These are phyloP conservation scores for Bauhinia variegata DNA, from an alignment of 306 rosid species.

Conservation along the genomic window DNA sequence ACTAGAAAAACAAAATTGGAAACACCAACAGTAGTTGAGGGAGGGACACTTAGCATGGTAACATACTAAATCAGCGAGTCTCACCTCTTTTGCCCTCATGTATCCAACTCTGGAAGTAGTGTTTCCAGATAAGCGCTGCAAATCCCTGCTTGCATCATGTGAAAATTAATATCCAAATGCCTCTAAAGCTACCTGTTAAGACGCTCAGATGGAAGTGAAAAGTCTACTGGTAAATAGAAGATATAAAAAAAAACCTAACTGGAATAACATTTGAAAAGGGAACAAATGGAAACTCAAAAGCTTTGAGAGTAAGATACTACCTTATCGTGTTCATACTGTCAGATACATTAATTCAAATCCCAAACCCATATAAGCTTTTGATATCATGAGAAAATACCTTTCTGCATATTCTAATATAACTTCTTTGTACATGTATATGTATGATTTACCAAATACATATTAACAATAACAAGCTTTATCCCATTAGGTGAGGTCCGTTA, in stretches of 20 bases:
- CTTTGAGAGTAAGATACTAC: neutral
- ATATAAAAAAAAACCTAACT: neutral
- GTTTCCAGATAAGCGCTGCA: slow-evolving; percentile 79
- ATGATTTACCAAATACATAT: neutral
- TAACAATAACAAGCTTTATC: too few species aligned
- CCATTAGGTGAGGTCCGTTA: too few species aligned
- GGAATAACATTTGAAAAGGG: slow-evolving; percentile 2
- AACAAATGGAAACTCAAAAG: neutral
- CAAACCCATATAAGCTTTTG: neutral
- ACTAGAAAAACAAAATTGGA: slow-evolving; percentile 3
- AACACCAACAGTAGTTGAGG: slow-evolving; percentile 1
- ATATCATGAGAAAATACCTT: neutral
- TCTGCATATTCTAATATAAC: neutral
- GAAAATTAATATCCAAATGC: slow-evolving; percentile 57
- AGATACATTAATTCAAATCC: neutral
- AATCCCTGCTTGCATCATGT: slow-evolving; percentile 92
- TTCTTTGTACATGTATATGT: neutral
- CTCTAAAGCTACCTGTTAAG: slow-evolving; percentile 28
- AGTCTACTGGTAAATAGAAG: neutral
- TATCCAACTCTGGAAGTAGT: slow-evolving; percentile 67
- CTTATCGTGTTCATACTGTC: neutral
- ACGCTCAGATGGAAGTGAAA: neutral
- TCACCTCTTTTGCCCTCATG: slow-evolving; percentile 64
- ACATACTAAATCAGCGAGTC: neutral
- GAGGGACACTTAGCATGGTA: neutral